Conservation (phyloP, 805 yeast genomes). For the Millerago galiae region DNA sequence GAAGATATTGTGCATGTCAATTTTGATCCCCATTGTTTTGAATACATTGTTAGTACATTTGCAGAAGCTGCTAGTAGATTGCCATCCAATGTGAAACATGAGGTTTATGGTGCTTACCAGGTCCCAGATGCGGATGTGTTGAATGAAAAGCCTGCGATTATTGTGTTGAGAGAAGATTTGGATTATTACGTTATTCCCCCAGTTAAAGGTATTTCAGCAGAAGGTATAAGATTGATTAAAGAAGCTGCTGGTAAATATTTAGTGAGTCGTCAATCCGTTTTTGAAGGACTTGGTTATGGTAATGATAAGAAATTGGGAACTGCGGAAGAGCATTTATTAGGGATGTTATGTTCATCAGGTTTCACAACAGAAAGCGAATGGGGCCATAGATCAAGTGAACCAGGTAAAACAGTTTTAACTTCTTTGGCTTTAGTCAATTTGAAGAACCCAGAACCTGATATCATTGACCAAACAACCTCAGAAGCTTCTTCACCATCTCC, state of each 20-base stretch:
- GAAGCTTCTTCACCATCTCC: constrained; percentile 27
- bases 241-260: constrained; percentile 65
- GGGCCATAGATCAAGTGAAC: constrained; percentile 90
- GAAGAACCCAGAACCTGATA: constrained; percentile 27
- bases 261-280: constrained; percentile 51
- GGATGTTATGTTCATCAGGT: constrained; percentile 91
- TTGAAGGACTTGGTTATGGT: constrained; percentile 70
- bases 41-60: constrained; percentile 71
- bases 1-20: constrained; percentile 76
- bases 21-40: constrained; percentile 81
- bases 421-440: constrained; percentile 71
- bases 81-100: constrained; percentile 33
- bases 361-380: constrained; percentile 60
- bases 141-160: constrained; percentile 79
- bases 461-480: constrained; percentile 6
- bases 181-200: constrained; percentile 92
- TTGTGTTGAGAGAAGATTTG: constrained; percentile 87
- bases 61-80: constrained; percentile 61
- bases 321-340: constrained; percentile 91
- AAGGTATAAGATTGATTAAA: constrained; percentile 64
- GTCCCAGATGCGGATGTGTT: constrained; percentile 59
- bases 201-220: constrained; percentile 43
- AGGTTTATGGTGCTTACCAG: constrained; percentile 28
- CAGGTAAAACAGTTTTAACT: constrained; percentile 78
- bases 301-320: constrained; percentile 58